Evolutionary conservation across 1,284 basidiomycete species (phyloP).

Genomic region (Cryptococcus neoformans): DNA sequence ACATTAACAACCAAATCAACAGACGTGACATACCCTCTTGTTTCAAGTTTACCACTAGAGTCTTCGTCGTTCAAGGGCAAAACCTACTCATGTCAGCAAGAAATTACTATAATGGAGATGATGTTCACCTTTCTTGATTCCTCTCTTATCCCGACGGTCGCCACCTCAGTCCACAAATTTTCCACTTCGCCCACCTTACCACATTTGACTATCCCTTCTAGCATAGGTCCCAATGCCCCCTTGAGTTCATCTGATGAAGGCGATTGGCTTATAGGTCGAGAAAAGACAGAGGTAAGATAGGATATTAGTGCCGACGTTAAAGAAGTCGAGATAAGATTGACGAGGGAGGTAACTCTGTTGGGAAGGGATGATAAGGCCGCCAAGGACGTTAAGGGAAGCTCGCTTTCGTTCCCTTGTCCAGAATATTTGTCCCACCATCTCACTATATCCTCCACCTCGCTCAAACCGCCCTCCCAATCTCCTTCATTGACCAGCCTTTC

Average conservation of each 20-base stretch:
- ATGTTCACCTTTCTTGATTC: constrained; percentile 52
- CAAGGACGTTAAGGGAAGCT: constrained; percentile 54
- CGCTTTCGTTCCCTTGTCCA: neutral
- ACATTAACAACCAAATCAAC: constrained; percentile 6
- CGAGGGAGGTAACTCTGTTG: constrained; percentile 61
- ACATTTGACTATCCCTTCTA: constrained; percentile 72
- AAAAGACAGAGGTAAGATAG: constrained; percentile 60
- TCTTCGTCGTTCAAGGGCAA: constrained; percentile 52
- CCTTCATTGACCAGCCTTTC: constrained; percentile 70
- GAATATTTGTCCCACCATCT: constrained; percentile 58
- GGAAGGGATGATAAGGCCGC: constrained; percentile 69
- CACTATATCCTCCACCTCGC: constrained; percentile 70
- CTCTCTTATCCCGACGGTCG: constrained; percentile 63
- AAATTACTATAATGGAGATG: too few relatives aligned
- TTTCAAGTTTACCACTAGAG: constrained; percentile 52
- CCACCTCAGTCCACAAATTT: constrained; percentile 71
- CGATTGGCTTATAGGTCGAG: constrained; percentile 1
- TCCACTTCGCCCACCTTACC: constrained; percentile 68
- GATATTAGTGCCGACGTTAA: constrained; percentile 74
- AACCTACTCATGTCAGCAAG: constrained; percentile 8
- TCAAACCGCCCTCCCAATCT: constrained; percentile 79
- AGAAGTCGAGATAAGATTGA: constrained; percentile 68
- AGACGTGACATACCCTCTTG: constrained; percentile 48
- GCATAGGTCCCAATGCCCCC: constrained; percentile 56
- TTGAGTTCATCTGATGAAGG: constrained; percentile 30